phyloP scores from a whole-genome alignment of 305 asterid species.

The Fraxinus baroniana region DNA sequence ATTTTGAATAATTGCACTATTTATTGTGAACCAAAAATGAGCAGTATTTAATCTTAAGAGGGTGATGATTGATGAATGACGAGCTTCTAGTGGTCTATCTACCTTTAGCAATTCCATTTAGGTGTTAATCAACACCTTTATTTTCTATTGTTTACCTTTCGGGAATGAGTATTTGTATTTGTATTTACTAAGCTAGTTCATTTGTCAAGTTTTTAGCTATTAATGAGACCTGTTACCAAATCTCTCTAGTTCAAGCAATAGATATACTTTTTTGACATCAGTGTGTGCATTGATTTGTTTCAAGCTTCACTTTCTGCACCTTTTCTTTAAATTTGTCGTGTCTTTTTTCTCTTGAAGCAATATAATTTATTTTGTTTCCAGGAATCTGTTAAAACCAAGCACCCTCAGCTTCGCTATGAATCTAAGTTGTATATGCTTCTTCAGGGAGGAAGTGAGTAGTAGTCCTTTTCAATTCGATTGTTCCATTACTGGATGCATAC shows the following conservation, averaged over 20 bases:
- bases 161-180: not conserved
- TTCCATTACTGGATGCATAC: constrained; percentile 6
- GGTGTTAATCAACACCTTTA: not conserved
- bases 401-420: constrained; percentile 94
- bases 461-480: not conserved
- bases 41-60: not conserved
- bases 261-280: not conserved
- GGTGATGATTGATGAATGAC: constrained; percentile 12
- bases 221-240: not conserved
- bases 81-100: constrained; percentile 9
- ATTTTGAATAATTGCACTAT: not conserved
- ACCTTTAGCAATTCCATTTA: not conserved
- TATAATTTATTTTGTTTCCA: constrained; percentile 24
- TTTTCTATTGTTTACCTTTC: not conserved
- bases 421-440: constrained; percentile 92
- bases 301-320: not conserved
- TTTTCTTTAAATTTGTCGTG: constrained; percentile 1
- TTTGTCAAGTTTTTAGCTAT: constrained; percentile 14
- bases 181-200: not conserved
- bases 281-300: not conserved
- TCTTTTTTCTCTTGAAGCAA: constrained; percentile 21
- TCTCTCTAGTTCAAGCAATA: not conserved
- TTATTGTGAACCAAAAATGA: not conserved
- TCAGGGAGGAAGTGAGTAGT: constrained; percentile 90
- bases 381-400: constrained; percentile 92